Base-by-base conservation (phyloP, 495 filamentous ascomycete genomes). In the Letharia lupina region DNA sequence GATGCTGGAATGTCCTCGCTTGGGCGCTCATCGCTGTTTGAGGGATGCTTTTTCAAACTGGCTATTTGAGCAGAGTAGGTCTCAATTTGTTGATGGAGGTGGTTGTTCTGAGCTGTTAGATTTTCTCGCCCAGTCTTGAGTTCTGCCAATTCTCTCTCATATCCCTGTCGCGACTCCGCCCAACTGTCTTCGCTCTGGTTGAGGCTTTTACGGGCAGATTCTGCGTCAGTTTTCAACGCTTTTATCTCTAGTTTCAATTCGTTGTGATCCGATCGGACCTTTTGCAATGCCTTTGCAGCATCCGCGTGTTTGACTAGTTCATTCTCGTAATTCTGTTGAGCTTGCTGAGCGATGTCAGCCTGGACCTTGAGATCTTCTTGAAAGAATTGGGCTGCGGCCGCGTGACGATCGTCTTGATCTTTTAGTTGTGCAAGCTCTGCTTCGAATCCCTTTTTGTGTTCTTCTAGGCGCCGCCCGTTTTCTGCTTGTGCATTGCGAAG, bases 301-400 rank as follows among this genome's bases (percentile, higher is more conserved):
- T 96, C 91, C 4, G 91, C 93, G 73, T 99, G 95, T 75, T 93
- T 96, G 70, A 96, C 84, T 2, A 98, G 82, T 70, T 98, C 95
- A 61, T 83, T 85, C 73, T 99, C 95, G 70, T 99, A 99, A 67
- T 93, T 91, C 69, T 95, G 87, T 73, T 98, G 95, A 10, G 94
- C 92, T 72, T 90, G 89, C 63, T 90, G 84, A 5, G 95, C 89
- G 73, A 99, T 99, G 35, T 91, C 87, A 33, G 93, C 92, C 76
- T 99, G 95, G 2, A 89, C 89, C 62, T 93, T 91, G 28, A 98
- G 79, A 70, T 98, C 93, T 63, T 93, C 89, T 75, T 93, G 90
- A 72, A 94, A 89, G 75, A 87, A 90, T 63, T 86, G 81, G n/a
- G 88, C 86, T 35, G 89, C 83, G 28, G 87, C 87, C 61, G 83